A percentile compares a stretch with the other conserved stretches of the same genome.
Evolutionary conservation across 1,284 basidiomycete species (phyloP).

Genomic region (Coniophora puteana): DNA sequence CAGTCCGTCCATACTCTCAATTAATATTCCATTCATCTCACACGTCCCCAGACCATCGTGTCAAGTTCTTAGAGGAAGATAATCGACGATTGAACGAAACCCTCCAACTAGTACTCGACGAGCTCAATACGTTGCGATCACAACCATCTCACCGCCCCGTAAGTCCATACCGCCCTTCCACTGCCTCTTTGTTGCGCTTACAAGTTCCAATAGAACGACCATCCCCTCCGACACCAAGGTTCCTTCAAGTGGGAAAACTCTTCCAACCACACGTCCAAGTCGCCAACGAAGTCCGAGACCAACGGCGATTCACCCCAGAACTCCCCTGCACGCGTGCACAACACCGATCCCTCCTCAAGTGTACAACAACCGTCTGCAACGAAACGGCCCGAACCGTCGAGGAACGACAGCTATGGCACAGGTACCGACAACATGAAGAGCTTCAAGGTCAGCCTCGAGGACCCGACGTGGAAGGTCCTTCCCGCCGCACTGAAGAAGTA

Average conservation of each 20-base stretch:
- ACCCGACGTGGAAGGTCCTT: constrained; percentile 97
- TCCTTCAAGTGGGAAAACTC: constrained; percentile 84
- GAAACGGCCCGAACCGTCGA: constrained; percentile 47
- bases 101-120: constrained; percentile 61
- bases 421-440: constrained; percentile 78
- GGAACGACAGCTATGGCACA: too few species aligned
- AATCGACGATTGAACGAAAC: constrained; percentile 64
- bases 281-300: constrained; percentile 68
- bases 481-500: constrained; percentile 99
- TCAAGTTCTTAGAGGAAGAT: constrained; percentile 71
- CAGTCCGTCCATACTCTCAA: constrained; percentile 40
- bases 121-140: constrained; percentile 41
- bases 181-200: constrained; percentile 9
- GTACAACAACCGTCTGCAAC: constrained; percentile 24
- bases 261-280: constrained; percentile 64
- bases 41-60: constrained; percentile 53
- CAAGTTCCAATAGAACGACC: constrained; percentile 41
- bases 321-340: constrained; percentile 24
- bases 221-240: constrained; percentile 58
- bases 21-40: constrained; percentile 5
- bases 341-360: constrained; percentile 27
- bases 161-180: constrained; percentile 4
- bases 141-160: constrained; percentile 20
- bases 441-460: constrained; percentile 90
- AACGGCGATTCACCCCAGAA: constrained; percentile 37